Base-by-base conservation (phyloP, 768 basidiomycete species). In the Suillus subluteus region DNA sequence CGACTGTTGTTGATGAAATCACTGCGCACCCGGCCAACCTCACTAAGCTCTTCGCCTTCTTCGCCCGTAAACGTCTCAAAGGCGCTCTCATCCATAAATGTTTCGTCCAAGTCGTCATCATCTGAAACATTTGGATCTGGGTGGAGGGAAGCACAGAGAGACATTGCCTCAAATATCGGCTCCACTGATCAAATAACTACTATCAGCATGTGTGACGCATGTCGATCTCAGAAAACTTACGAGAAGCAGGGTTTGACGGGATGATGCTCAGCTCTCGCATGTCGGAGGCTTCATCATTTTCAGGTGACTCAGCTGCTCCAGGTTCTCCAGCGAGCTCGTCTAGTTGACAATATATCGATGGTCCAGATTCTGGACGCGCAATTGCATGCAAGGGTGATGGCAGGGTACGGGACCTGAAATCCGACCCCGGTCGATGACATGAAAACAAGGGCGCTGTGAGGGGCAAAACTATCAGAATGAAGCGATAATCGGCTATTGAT, bases 321-420 rank as follows among this genome's bases (percentile, higher is more conserved):
- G 69, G 73, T 79, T 73, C 41, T 41, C 11, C 62, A 61, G 58
- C 79, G n/a, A 79, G 78, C 61, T 94, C 94, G 71, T 98, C 96
- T 13, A 99, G 86, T 71, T 99, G 98, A 75, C 96, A 98, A 78
- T 98, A 99, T 74, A 99, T 86, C 8, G 88, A 91, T 4, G 92
- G 89, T 0, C 82, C 83, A 11, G 79, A 66, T 52, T 87, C 86
- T 3, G 85, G 83, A 55, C 95, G 89, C 1, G 95, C 94, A 63
- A 96, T 86, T 32, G 98, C 98, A 72, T 99, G 98, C n/a, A 2
- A 99, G 86, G 1, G 95, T 97, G 73, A 99, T 92, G 6, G 90
- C 82, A 12, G 94, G 95, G 76, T 97, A 99, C 65, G 89, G 83
- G 73, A 99, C 86, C 69, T 92, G 88, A 78, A 98, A 91, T 18